Percentiles rank a stretch among this genome's conserved stretches.
These are phyloP conservation scores for Kwoniella sp. DNA, from an alignment of 768 basidiomycete genomes.

Conservation along the genomic window DNA sequence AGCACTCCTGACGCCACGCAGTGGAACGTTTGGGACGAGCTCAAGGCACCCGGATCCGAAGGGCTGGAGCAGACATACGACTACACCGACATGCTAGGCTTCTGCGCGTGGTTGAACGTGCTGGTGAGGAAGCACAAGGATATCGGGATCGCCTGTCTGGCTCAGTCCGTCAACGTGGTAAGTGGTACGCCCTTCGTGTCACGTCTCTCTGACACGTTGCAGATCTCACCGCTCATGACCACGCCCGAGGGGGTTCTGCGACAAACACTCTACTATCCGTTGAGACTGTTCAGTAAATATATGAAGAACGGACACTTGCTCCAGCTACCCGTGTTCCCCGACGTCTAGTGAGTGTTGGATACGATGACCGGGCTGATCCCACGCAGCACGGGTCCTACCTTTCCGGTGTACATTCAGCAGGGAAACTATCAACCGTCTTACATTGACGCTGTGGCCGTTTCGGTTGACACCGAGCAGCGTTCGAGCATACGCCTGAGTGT, in stretches of 20 bases:
- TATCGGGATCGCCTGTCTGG: conserved; percentile 62
- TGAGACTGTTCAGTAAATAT: conserved; percentile 58
- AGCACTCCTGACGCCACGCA: neutral
- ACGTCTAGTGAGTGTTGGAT: conserved; percentile 31
- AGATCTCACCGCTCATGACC: conserved; percentile 54
- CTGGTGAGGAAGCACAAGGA: conserved; percentile 61
- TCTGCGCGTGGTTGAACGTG: conserved; percentile 62
- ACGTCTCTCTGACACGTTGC: conserved; percentile 21
- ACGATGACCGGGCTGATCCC: neutral
- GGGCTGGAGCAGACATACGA: conserved; percentile 60
- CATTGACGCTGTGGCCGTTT: conserved; percentile 56
- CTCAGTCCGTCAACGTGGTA: conserved; percentile 55
- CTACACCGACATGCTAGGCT: conserved; percentile 58
- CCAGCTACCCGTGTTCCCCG: conserved; percentile 17
- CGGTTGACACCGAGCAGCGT: conserved; percentile 48
- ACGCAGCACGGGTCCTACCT: conserved; percentile 52
- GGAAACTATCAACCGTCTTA: conserved; percentile 52
- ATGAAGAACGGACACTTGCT: conserved; percentile 53
- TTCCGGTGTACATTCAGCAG: conserved; percentile 57
- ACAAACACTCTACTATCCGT: conserved; percentile 33
- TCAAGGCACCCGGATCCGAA: conserved; percentile 54
- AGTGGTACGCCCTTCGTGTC: conserved; percentile 15
- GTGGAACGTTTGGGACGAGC: conserved; percentile 56
- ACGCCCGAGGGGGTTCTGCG: conserved; percentile 2
- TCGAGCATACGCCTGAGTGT: conserved; percentile 56